These are phyloP conservation scores for Monosporozyma servazzii DNA, from an alignment of 805 yeast species.

Conservation along the genomic window DNA sequence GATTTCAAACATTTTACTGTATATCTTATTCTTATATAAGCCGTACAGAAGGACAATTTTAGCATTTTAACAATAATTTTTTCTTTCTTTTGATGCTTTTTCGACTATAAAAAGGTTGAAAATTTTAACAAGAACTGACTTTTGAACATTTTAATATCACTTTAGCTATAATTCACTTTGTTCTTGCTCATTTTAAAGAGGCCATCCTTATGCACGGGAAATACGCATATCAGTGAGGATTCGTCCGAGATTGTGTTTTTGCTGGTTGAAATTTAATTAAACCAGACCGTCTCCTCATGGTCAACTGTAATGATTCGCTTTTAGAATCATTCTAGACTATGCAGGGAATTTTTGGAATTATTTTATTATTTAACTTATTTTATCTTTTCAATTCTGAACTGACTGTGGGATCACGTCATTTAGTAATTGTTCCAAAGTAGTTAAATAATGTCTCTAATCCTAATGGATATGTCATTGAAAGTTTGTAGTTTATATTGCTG, in stretches of 20 bases:
- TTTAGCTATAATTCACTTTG: background rate
- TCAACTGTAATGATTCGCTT: slow-evolving; percentile 36
- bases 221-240: slow-evolving; percentile 99
- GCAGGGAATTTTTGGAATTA: slow-evolving; percentile 71
- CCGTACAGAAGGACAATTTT: slow-evolving; percentile 4
- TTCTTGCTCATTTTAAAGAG: slow-evolving; percentile 15
- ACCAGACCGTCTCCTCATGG: slow-evolving; percentile 74
- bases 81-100: background rate
- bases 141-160: background rate
- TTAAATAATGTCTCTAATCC: background rate
- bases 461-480: background rate
- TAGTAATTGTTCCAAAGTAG: background rate
- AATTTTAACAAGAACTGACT: background rate
- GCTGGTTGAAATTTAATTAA: slow-evolving; percentile 95
- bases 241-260: slow-evolving; percentile 99
- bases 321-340: slow-evolving; percentile 30
- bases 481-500: background rate
- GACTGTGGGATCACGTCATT: background rate
- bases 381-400: background rate
- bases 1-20: background rate
- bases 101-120: background rate
- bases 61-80: background rate
- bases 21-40: background rate
- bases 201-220: slow-evolving; percentile 99
- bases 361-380: slow-evolving; percentile 4